Percentiles rank a stretch among this genome's conserved stretches.
phyloP scores from a whole-genome alignment of 352 stramenopile species.

The Pythium chondricola region DNA sequence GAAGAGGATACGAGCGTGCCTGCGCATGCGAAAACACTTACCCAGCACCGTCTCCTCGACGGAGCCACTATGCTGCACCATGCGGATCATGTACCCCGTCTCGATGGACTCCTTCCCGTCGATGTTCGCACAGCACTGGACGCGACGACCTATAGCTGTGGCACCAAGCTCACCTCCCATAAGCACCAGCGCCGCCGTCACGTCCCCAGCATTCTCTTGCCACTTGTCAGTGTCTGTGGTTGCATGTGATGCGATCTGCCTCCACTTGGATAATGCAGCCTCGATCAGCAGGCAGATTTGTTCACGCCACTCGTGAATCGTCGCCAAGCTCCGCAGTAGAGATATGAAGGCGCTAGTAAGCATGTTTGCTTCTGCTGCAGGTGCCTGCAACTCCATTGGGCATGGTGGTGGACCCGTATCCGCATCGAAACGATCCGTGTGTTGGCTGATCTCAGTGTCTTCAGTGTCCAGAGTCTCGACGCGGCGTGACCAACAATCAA shows the following conservation, averaged over 20 bases:
- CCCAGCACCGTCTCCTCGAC: no score
- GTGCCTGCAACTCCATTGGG: conserved; percentile 34
- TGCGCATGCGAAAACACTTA: conserved; percentile 23
- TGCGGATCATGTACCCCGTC: conserved; percentile 54
- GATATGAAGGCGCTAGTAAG: conserved; percentile 42
- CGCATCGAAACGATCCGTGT: conserved; percentile 1
- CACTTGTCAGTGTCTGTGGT: conserved; percentile 3
- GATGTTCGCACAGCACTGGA: conserved; percentile 68
- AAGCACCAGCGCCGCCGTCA: conserved; percentile 39
- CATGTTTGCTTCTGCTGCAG: conserved; percentile 33
- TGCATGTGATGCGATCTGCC: neutral
- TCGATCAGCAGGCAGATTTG: conserved; percentile 8
- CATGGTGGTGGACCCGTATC: conserved; percentile 1
- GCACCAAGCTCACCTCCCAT: conserved; percentile 52
- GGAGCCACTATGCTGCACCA: conserved; percentile 37
- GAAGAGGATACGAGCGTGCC: conserved; percentile 56
- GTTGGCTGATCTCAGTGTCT: neutral
- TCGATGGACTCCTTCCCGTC: conserved; percentile 72
- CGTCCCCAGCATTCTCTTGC: conserved; percentile 5
- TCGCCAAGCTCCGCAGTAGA: conserved; percentile 29
- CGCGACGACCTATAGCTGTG: conserved; percentile 42
- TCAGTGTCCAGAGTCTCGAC: conserved; percentile 3
- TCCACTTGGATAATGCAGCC: neutral
- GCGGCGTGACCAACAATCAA: conserved; percentile 45
- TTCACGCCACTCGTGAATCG: neutral